Evolutionary conservation across 176 grass and related monocot species (phyloP).

Genomic region (Sorghum bicolor): DNA sequence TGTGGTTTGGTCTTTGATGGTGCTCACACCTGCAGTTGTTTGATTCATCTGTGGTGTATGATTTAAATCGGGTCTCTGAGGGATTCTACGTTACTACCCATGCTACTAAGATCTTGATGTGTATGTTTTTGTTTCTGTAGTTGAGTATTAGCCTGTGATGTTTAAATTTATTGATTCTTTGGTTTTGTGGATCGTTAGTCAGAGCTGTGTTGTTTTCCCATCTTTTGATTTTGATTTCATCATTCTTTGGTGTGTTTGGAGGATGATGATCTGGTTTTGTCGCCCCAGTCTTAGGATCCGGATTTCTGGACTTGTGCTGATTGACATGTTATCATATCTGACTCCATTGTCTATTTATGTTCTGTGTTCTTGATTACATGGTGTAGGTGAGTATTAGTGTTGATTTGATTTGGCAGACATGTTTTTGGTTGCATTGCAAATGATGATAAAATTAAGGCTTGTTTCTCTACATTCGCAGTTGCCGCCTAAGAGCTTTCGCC

Average conservation of each 20-base stretch:
- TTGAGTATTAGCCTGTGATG: background rate
- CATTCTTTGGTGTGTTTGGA: background rate
- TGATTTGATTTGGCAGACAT: background rate
- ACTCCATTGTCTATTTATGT: background rate
- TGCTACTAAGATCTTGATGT: too few species aligned
- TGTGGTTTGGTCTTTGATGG: slow-evolving; percentile 34
- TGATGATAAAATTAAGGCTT: slow-evolving; percentile 48
- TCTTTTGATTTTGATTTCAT: background rate
- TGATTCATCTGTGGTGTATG: slow-evolving; percentile 59
- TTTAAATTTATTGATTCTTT: background rate
- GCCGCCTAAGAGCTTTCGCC: slow-evolving; percentile 59
- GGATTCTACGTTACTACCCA: background rate
- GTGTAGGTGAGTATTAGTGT: too few species aligned
- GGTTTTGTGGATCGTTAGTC: too few species aligned
- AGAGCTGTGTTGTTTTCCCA: background rate
- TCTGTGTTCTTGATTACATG: too few species aligned
- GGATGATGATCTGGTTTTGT: background rate
- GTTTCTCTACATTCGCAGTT: slow-evolving; percentile 75
- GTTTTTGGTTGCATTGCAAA: background rate
- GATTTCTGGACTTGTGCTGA: background rate
- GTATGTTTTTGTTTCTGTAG: too few species aligned
- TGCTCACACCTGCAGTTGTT: background rate
- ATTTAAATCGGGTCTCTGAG: slow-evolving; percentile 90
- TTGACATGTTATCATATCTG: background rate
- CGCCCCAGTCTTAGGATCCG: background rate